Conservation (phyloP, 2,329 filamentous ascomycete species). For the Colletotrichum ledebouriae region DNA sequence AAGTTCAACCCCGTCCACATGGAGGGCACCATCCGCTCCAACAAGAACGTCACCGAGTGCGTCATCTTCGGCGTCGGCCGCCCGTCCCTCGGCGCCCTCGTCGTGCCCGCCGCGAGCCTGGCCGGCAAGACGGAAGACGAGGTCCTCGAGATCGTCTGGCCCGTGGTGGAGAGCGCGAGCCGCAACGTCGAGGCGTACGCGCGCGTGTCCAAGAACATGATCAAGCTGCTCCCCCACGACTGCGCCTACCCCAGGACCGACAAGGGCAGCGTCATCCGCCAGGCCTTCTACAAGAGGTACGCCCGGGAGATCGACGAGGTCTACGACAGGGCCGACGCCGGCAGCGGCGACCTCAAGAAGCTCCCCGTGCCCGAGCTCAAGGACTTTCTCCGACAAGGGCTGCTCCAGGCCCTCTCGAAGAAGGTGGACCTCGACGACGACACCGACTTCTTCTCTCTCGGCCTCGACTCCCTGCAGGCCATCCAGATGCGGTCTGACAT, state of each 20-base stretch:
- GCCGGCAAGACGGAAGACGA: slow-evolving; percentile 45
- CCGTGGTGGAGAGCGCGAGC: slow-evolving; percentile 51
- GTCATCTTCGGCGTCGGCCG: slow-evolving; percentile 72
- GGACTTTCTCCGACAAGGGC: slow-evolving; percentile 50
- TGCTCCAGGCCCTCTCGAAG: slow-evolving; percentile 46
- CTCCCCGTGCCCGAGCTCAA: slow-evolving; percentile 49
- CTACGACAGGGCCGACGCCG: slow-evolving; percentile 50
- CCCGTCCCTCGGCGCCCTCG: slow-evolving; percentile 67
- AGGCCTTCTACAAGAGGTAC: slow-evolving; percentile 44
- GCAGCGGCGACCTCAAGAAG: slow-evolving; percentile 38
- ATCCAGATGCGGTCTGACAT: slow-evolving; percentile 68
- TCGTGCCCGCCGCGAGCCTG: slow-evolving; percentile 57
- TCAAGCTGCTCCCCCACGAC: slow-evolving; percentile 61
- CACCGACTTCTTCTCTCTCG: slow-evolving; percentile 70
- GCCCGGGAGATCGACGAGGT: slow-evolving; percentile 43
- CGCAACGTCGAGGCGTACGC: slow-evolving; percentile 49
- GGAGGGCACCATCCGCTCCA: slow-evolving; percentile 66
- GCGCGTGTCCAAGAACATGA: slow-evolving; percentile 61
- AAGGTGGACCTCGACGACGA: slow-evolving; percentile 50
- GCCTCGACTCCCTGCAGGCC: slow-evolving; percentile 71
- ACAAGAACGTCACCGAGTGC: slow-evolving; percentile 62
- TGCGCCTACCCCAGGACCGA: slow-evolving; percentile 57
- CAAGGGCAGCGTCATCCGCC: slow-evolving; percentile 49
- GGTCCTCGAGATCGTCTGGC: slow-evolving; percentile 51
- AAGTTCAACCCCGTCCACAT: slow-evolving; percentile 76